Evolutionary conservation across 257 asterid genomes (phyloP).

Genomic region (Linderniella brevidens): DNA sequence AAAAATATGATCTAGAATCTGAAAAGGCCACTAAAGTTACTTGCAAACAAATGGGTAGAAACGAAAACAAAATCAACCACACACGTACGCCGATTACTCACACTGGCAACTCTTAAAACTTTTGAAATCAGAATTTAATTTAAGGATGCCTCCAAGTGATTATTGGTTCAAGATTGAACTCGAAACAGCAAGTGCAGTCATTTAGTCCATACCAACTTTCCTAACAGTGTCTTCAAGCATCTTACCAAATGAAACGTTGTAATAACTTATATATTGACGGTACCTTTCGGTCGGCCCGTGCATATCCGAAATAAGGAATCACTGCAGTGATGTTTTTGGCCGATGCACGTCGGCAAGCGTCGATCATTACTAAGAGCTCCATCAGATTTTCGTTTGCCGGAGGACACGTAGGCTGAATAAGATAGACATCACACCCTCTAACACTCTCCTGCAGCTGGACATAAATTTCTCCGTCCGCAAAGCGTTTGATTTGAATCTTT

Average conservation of each 20-base stretch:
- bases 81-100: too few species aligned
- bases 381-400: conserved; percentile 78
- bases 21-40: too few species aligned
- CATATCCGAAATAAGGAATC: conserved; percentile 73
- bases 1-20: too few species aligned
- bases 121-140: too few species aligned
- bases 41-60: too few species aligned
- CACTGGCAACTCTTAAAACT: too few species aligned
- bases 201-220: too few species aligned
- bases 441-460: conserved; percentile 79
- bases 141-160: too few species aligned
- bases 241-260: background rate
- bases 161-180: too few species aligned
- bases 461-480: conserved; percentile 75
- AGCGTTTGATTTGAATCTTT: conserved; percentile 48
- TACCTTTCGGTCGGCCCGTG: conserved; percentile 77
- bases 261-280: background rate
- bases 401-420: conserved; percentile 74
- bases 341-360: conserved; percentile 81
- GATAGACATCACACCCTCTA: conserved; percentile 68
- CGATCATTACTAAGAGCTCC: conserved; percentile 76
- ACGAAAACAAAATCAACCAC: too few species aligned
- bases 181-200: too few species aligned
- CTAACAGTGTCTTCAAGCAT: too few species aligned
- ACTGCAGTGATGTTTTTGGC: conserved; percentile 73